A percentile compares a stretch with the other conserved stretches of the same genome.
Conservation (phyloP, 1,284 basidiomycete species). For the Ustilago esculenta region DNA sequence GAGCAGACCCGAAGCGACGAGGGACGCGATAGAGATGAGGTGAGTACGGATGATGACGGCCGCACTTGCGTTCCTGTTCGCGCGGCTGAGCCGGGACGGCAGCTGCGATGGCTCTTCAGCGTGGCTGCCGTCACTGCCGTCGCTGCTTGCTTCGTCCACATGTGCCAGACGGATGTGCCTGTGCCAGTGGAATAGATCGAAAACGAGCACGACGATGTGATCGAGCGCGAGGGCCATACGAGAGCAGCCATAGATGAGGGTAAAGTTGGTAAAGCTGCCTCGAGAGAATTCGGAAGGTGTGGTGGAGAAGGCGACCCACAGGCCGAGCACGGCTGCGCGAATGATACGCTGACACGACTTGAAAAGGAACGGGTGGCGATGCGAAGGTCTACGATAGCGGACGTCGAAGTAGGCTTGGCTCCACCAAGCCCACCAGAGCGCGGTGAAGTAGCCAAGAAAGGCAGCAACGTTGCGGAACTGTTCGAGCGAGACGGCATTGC, state of each 20-base stretch:
- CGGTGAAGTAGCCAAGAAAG: conserved; percentile 40
- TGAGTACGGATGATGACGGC: conserved; percentile 7
- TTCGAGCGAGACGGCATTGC: conserved; percentile 35
- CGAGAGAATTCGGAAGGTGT: conserved; percentile 46
- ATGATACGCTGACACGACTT: conserved; percentile 28
- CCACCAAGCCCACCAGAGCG: conserved; percentile 51
- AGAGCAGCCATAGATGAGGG: conserved; percentile 35
- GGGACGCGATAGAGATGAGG: conserved; percentile 24
- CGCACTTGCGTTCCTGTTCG: neutral
- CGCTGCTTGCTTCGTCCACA: neutral
- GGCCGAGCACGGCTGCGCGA: conserved; percentile 28
- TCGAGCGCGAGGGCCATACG: conserved; percentile 29
- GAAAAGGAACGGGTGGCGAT: conserved; percentile 22
- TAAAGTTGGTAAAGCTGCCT: conserved; percentile 42
- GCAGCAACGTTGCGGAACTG: conserved; percentile 25
- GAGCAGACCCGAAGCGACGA: conserved; percentile 23
- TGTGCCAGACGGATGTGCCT: neutral
- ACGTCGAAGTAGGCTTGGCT: conserved; percentile 47
- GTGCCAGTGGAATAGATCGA: conserved; percentile 11
- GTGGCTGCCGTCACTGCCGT: neutral
- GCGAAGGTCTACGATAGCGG: conserved; percentile 25
- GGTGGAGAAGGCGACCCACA: conserved; percentile 44
- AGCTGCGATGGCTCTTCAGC: neutral
- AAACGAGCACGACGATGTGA: conserved; percentile 12
- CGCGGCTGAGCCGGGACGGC: neutral